phyloP scores from a whole-genome alignment of 352 stramenopile genomes.

The Globisporangium paddicum region DNA sequence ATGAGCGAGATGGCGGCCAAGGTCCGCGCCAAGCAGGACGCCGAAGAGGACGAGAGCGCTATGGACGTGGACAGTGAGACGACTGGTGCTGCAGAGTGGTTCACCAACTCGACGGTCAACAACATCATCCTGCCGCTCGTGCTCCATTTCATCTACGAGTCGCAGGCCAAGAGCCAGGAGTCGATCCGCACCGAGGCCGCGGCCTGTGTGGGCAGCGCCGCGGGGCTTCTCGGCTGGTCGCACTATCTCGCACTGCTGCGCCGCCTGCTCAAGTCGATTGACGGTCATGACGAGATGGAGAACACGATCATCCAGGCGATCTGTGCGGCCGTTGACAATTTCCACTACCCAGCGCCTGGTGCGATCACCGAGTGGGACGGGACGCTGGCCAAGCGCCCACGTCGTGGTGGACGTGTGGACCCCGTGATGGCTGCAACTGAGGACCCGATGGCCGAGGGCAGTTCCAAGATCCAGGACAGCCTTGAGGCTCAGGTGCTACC shows the following conservation, averaged over 20 bases:
- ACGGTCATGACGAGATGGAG: constrained; percentile 92
- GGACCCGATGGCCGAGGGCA: constrained; percentile 9
- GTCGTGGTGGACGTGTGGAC: not conserved
- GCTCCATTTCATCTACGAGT: constrained; percentile 96
- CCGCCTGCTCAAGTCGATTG: constrained; percentile 89
- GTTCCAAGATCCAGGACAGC: constrained; percentile 73
- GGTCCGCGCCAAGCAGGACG: constrained; percentile 10
- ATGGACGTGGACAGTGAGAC: constrained; percentile 13
- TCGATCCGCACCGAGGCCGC: constrained; percentile 92
- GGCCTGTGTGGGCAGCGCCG: constrained; percentile 87
- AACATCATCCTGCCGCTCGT: constrained; percentile 94
- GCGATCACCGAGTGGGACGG: constrained; percentile 33
- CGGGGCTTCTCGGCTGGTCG: constrained; percentile 92
- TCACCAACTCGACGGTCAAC: constrained; percentile 88
- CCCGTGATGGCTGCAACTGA: constrained; percentile 4
- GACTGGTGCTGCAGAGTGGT: constrained; percentile 22
- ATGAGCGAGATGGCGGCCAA: constrained; percentile 75
- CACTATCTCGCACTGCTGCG: constrained; percentile 94
- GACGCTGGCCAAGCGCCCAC: constrained; percentile 5
- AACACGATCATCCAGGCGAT: constrained; percentile 86
- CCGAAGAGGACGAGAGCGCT: constrained; percentile 9
- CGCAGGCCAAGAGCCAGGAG: constrained; percentile 91
- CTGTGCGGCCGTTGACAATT: constrained; percentile 94
- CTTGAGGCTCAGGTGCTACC: constrained; percentile 79
- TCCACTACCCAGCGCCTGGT: constrained; percentile 89